Percentiles rank a stretch among this genome's conserved stretches.
These are phyloP conservation scores for Entomophthora muscae DNA, from an alignment of 371 early-diverging fungal genomes.

Conservation along the genomic window DNA sequence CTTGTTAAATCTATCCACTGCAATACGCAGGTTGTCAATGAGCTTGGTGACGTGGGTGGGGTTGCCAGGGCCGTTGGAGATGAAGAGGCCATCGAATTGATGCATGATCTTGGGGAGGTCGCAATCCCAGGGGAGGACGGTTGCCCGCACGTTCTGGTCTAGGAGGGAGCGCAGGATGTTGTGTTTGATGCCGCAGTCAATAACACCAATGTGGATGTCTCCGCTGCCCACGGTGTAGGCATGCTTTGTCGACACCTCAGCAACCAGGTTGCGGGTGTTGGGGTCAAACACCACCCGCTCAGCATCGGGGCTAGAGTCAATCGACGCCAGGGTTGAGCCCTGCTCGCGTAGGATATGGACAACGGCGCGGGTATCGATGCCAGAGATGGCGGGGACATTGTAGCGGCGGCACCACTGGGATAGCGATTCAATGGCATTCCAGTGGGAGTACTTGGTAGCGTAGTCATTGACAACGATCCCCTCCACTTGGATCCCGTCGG, in stretches of 20 bases:
- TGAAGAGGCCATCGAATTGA: slow-evolving; percentile 71
- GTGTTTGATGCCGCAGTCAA: slow-evolving; percentile 87
- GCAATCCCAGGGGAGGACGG: slow-evolving; percentile 74
- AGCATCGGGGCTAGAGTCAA: slow-evolving; percentile 12
- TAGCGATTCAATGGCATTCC: slow-evolving; percentile 72
- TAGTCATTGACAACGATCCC: slow-evolving; percentile 82
- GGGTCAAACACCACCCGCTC: slow-evolving; percentile 44
- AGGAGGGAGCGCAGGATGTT: slow-evolving; percentile 78
- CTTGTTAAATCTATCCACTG: slow-evolving; percentile 35
- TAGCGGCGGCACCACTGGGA: slow-evolving; percentile 73
- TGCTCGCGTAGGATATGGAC: slow-evolving; percentile 66
- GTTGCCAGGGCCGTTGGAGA: slow-evolving; percentile 89
- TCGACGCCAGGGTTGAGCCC: slow-evolving; percentile 59
- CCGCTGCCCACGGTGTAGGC: slow-evolving; percentile 57
- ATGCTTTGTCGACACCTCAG: slow-evolving; percentile 45
- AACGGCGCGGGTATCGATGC: slow-evolving; percentile 86
- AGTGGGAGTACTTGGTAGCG: slow-evolving; percentile 74
- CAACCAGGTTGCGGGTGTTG: slow-evolving; percentile 59
- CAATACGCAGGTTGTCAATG: slow-evolving; percentile 41
- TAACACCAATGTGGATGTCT: slow-evolving; percentile 47
- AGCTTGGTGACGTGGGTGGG: slow-evolving; percentile 48
- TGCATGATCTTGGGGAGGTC: slow-evolving; percentile 35
- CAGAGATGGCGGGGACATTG: slow-evolving; percentile 76
- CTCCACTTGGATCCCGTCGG: slow-evolving; percentile 59
- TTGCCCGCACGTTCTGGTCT: slow-evolving; percentile 45